Evolutionary conservation across 176 grass and related monocot species (phyloP).

Genomic region (Oryza australiensis): DNA sequence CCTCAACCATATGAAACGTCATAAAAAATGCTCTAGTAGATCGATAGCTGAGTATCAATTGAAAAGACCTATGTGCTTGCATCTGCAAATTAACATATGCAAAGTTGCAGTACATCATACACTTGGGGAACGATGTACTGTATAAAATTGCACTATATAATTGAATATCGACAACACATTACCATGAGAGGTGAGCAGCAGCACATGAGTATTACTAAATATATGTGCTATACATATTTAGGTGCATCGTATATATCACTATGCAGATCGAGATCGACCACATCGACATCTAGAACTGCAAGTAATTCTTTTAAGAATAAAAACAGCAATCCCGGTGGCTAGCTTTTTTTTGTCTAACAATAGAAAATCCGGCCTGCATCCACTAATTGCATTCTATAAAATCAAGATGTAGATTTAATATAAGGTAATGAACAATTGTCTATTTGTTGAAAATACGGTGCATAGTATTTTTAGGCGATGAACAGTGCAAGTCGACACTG

Average conservation of each 20-base stretch:
- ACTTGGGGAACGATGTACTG: neutral
- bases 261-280: neutral
- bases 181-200: slow-evolving; percentile 2
- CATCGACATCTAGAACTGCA: neutral
- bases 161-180: neutral
- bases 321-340: neutral
- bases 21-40: neutral
- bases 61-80: neutral
- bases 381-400: neutral
- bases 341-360: too few relatives aligned
- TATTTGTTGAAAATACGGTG: too few relatives aligned
- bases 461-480: too few relatives aligned
- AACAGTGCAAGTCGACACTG: too few relatives aligned
- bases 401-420: too few relatives aligned
- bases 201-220: neutral
- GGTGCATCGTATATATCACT: neutral
- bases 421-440: too few relatives aligned
- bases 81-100: slow-evolving; percentile 13
- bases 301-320: neutral
- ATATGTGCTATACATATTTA: neutral
- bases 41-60: neutral
- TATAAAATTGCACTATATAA: neutral
- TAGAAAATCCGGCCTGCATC: too few relatives aligned
- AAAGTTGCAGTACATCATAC: neutral
- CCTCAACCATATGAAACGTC: neutral